Evolutionary conservation across 73 alveolate species (phyloP).

Genomic region (Symbiodinium natans): DNA sequence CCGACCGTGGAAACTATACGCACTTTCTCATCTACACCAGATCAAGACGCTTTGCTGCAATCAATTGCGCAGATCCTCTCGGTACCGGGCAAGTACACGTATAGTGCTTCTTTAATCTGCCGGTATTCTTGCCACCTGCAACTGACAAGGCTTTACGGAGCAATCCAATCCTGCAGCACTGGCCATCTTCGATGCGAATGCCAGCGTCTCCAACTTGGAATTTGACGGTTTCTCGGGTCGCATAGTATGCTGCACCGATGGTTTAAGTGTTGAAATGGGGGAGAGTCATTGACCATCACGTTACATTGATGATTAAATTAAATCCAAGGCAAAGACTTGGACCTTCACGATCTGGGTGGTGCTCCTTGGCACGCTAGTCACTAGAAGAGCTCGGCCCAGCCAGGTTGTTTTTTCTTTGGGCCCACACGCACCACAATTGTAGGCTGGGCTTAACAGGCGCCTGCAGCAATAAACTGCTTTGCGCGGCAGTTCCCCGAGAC

Average conservation of each 20-base stretch:
- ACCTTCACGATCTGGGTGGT: conserved; percentile 42
- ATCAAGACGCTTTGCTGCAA: conserved; percentile 25
- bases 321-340: conserved; percentile 17
- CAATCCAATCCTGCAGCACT: conserved; percentile 25
- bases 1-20: conserved; percentile 48
- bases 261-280: background rate
- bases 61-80: background rate
- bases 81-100: too few species aligned
- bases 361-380: background rate
- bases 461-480: too few species aligned
- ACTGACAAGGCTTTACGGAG: too few species aligned
- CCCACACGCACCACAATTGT: too few species aligned
- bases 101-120: too few species aligned
- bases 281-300: background rate
- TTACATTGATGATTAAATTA: background rate
- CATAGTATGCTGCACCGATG: background rate
- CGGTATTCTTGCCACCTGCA: too few species aligned
- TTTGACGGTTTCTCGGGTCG: conserved; percentile 31
- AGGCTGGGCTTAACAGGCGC: too few species aligned
- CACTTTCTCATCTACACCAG: conserved; percentile 60
- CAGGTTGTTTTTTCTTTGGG: too few species aligned
- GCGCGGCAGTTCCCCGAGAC: too few species aligned
- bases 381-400: too few species aligned
- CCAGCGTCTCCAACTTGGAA: conserved; percentile 43
- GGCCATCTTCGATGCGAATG: conserved; percentile 43